Conservation (phyloP, 2,329 filamentous ascomycete genomes). For the Colletotrichum horii region DNA sequence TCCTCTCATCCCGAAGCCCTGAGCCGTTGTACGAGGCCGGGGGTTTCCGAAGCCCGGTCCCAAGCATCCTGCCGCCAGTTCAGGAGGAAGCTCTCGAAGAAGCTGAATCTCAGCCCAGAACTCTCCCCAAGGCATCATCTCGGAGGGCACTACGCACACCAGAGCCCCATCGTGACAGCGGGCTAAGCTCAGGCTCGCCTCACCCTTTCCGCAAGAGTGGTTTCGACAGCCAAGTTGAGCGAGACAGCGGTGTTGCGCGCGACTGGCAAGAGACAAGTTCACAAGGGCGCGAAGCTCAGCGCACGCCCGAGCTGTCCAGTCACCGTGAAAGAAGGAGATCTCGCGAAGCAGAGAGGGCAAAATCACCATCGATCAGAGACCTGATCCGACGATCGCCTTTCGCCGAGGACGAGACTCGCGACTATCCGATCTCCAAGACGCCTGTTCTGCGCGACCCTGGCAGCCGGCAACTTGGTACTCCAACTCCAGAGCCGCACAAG, state of each 20-base stretch:
- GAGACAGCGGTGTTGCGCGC: constrained; percentile 62
- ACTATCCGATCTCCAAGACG: constrained; percentile 38
- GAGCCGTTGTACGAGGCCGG: constrained; percentile 18
- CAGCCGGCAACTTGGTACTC: constrained; percentile 35
- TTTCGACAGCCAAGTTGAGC: constrained; percentile 38
- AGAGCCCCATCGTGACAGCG: constrained; percentile 55
- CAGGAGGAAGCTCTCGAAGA: constrained; percentile 56
- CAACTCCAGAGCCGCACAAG: constrained; percentile 50
- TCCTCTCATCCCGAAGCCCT: background rate
- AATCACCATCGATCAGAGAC: constrained; percentile 26
- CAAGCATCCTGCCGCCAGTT: constrained; percentile 55
- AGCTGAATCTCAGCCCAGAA: constrained; percentile 35
- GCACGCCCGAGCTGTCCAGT: constrained; percentile 15
- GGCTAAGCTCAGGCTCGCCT: constrained; percentile 51
- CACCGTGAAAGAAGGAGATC: constrained; percentile 25
- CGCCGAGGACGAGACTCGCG: constrained; percentile 14
- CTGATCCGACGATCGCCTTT: constrained; percentile 26
- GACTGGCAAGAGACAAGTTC: constrained; percentile 45
- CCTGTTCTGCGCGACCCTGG: constrained; percentile 46
- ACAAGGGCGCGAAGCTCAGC: constrained; percentile 24
- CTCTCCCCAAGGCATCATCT: constrained; percentile 14
- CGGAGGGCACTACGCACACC: constrained; percentile 27
- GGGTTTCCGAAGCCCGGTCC: constrained; percentile 48
- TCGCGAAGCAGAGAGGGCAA: constrained; percentile 9
- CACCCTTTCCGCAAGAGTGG: constrained; percentile 39